Percentiles rank a stretch among this genome's conserved stretches.
These are phyloP conservation scores for Penicillium maclennaniae DNA, from an alignment of 495 filamentous ascomycete genomes.

Conservation along the genomic window DNA sequence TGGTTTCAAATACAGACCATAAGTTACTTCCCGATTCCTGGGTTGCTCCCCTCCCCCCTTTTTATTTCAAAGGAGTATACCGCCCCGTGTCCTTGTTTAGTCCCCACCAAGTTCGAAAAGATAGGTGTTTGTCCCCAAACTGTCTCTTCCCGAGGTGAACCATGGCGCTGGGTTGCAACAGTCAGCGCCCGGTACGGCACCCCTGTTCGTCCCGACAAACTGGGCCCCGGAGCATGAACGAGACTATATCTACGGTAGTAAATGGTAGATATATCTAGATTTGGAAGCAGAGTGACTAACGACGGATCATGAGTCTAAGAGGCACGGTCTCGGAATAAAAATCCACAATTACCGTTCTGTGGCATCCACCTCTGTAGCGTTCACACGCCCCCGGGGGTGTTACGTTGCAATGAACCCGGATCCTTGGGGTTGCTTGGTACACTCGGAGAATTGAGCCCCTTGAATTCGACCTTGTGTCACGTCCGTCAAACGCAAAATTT, in stretches of 20 bases:
- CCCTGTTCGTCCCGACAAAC: conserved; percentile 25
- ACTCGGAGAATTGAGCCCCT: conserved; percentile 3
- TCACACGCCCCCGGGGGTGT: neutral
- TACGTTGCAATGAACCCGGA: neutral
- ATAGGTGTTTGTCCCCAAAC: conserved; percentile 13
- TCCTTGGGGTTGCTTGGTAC: neutral
- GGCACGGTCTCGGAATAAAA: neutral
- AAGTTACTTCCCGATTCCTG: too few relatives aligned
- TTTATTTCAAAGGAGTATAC: too few relatives aligned
- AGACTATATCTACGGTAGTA: too few relatives aligned
- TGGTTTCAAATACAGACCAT: too few relatives aligned
- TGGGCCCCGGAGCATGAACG: conserved; percentile 23
- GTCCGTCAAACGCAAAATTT: conserved; percentile 6
- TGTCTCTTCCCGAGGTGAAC: conserved; percentile 38
- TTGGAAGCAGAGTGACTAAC: too few relatives aligned
- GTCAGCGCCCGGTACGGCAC: conserved; percentile 12
- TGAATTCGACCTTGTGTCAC: neutral
- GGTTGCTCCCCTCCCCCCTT: too few relatives aligned
- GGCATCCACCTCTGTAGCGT: neutral
- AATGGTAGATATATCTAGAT: too few relatives aligned
- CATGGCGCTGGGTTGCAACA: conserved; percentile 39
- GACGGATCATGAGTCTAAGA: neutral
- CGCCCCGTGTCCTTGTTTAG: too few relatives aligned
- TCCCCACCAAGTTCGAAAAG: too few relatives aligned
- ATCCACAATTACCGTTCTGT: neutral